phyloP scores from a whole-genome alignment of 108 stramenopile species.

The Mediolabrus comicus region DNA sequence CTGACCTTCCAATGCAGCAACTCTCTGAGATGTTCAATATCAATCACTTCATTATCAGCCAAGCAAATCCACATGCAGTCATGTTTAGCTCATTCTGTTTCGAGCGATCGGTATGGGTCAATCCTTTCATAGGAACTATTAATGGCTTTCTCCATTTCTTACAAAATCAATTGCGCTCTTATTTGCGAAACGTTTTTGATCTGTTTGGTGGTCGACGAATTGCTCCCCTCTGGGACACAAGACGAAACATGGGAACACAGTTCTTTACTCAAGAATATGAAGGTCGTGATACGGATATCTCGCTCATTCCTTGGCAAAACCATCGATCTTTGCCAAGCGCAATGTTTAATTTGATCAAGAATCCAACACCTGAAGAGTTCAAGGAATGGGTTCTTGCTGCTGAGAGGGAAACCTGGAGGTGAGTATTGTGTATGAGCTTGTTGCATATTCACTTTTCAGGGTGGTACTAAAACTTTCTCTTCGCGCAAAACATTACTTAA shows the following conservation, averaged over 20 bases:
- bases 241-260: slow-evolving; percentile 68
- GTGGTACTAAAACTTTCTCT: background rate
- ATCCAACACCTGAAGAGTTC: slow-evolving; percentile 86
- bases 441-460: background rate
- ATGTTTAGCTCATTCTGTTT: slow-evolving; percentile 85
- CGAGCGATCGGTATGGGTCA: slow-evolving; percentile 75
- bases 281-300: slow-evolving; percentile 94
- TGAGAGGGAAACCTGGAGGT: slow-evolving; percentile 86
- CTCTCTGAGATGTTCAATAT: slow-evolving; percentile 99
- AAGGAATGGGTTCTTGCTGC: slow-evolving; percentile 77
- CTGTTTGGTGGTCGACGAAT: slow-evolving; percentile 76
- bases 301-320: slow-evolving; percentile 90
- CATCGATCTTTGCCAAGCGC: slow-evolving; percentile 80
- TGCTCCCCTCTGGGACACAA: slow-evolving; percentile 80
- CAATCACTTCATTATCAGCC: slow-evolving; percentile 97
- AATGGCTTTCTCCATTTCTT: slow-evolving; percentile 84
- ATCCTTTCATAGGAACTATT: slow-evolving; percentile 72
- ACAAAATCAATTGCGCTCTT: slow-evolving; percentile 82
- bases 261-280: slow-evolving; percentile 94
- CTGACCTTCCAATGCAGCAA: slow-evolving; percentile 97
- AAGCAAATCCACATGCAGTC: slow-evolving; percentile 93
- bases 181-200: slow-evolving; percentile 81
- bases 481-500: background rate
- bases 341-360: slow-evolving; percentile 82
- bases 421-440: background rate